Percentiles rank a stretch among this genome's conserved stretches.
These are phyloP conservation scores for Penicillium hordei DNA, from an alignment of 2,329 filamentous ascomycete species.

Conservation along the genomic window DNA sequence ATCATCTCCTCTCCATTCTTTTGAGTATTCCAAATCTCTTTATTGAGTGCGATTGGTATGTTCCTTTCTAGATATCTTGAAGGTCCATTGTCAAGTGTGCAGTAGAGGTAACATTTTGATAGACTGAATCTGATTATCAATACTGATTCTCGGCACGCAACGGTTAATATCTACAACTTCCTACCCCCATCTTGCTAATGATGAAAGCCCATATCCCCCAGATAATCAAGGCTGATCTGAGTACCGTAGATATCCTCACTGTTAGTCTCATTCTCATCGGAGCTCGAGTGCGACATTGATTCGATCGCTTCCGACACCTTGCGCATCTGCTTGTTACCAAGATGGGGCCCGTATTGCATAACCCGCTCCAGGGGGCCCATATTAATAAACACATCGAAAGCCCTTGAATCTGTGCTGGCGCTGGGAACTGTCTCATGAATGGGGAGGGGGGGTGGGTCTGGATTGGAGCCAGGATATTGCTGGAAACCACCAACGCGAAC, in stretches of 20 bases:
- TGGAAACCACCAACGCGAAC: not conserved
- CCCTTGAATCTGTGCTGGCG: not conserved
- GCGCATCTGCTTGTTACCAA: not conserved
- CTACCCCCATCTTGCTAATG: not conserved
- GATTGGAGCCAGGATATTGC: not conserved
- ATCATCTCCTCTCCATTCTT: constrained; percentile 34
- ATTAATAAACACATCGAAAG: not conserved
- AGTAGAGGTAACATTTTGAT: not conserved
- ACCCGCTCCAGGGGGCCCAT: not conserved
- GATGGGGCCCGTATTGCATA: not conserved
- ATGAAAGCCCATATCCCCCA: not conserved
- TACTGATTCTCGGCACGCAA: not conserved
- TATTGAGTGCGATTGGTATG: not conserved
- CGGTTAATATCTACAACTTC: not conserved
- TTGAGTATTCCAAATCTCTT: not conserved
- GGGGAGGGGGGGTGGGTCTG: not conserved
- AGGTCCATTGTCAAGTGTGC: not conserved
- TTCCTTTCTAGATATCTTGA: not conserved
- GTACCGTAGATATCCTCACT: not conserved
- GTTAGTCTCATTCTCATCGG: not conserved
- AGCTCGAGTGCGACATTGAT: not conserved
- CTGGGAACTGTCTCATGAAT: not conserved
- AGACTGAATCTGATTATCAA: not conserved
- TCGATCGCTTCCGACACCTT: not conserved
- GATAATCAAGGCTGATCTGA: not conserved